Evolutionary conservation across 2,329 filamentous ascomycete species (phyloP).

Genomic region (Aspergillus novoparasiticus): DNA sequence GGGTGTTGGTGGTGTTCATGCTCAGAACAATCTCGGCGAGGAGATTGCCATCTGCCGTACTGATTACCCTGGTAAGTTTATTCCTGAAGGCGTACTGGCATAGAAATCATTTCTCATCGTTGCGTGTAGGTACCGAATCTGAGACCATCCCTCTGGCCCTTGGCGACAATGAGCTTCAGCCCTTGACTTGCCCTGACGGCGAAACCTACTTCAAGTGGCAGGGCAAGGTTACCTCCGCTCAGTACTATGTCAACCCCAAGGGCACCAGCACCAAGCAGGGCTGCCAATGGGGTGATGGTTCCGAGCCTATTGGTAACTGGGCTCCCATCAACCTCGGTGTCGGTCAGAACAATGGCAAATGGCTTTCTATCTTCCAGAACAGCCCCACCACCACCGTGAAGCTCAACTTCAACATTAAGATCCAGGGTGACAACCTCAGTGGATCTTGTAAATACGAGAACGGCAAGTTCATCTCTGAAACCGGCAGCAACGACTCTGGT

Average conservation of each 20-base stretch:
- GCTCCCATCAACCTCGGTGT: constrained; percentile 85
- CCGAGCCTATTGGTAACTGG: constrained; percentile 71
- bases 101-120: not conserved
- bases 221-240: constrained; percentile 75
- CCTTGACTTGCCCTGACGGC: constrained; percentile 75
- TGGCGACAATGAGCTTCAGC: constrained; percentile 58
- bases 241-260: constrained; percentile 94
- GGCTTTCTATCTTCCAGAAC: constrained; percentile 84
- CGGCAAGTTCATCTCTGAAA: constrained; percentile 61
- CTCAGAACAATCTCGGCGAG: constrained; percentile 72
- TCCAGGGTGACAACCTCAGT: constrained; percentile 65
- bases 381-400: constrained; percentile 68
- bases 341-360: constrained; percentile 73
- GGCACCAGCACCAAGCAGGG: constrained; percentile 67
- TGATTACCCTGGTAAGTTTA: constrained; percentile 77
- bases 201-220: constrained; percentile 77
- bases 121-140: constrained; percentile 66
- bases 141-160: constrained; percentile 79
- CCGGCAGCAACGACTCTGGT: constrained; percentile 57
- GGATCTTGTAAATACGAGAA: constrained; percentile 67
- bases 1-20: constrained; percentile 69
- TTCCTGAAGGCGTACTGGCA: not conserved
- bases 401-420: constrained; percentile 78
- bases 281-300: constrained; percentile 74
- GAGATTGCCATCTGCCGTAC: constrained; percentile 84